Base-by-base conservation (phyloP, 1,284 basidiomycete genomes). In the Tylopilus sp. region DNA sequence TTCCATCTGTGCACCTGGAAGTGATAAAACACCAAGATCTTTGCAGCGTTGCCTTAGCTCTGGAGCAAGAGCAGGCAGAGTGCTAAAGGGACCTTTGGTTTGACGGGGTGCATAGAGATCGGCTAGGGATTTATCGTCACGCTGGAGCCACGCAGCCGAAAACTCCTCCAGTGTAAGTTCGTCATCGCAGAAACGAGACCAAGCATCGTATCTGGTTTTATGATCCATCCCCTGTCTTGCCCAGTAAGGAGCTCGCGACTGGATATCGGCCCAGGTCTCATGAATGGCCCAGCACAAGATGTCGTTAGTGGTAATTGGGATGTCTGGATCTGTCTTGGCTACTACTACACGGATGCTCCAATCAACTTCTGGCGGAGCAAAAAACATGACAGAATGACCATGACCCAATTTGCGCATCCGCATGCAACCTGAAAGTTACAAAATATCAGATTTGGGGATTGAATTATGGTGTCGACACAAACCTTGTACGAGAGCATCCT, bases 311-410 rank as follows among this genome's bases (percentile, higher is more conserved):
- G 43, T 28, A 14, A 51, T 22, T 20, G 7, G 25, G 10, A 8
- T 6, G 13, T 20, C 2, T 5, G 11, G 14, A 13, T 25, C 19
- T 8, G 13, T 19, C 17, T 45, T 51, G 3, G 7, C 24, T 2
- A 6, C 15, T 5, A 26, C 24, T 0, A 2, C 15, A 41, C 39
- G 39, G 39, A 41, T 51, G n/a, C 7, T 51, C 14, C 7, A 24
- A 4, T 51, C 50, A 24, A 51, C 43, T 26, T 39, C 43, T 2
- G 25, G 36, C 7, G 50, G 36, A 4, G 50, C 50, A 25, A 51
- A 37, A 32, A 51, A 51, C 43, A 51, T 43, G 40, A 37, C 45
- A 51, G 45, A 36, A 51, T 43, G 40, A 37, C 45, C 52, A 22
- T 17, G 46, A 9, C 46, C 41, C 3, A 53, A 28, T 19, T 50